Evolutionary conservation across 495 filamentous ascomycete genomes (phyloP), one percentile per base, ranked within the genome.

Genomic region (Sphaerosporella brunnea): DNA sequence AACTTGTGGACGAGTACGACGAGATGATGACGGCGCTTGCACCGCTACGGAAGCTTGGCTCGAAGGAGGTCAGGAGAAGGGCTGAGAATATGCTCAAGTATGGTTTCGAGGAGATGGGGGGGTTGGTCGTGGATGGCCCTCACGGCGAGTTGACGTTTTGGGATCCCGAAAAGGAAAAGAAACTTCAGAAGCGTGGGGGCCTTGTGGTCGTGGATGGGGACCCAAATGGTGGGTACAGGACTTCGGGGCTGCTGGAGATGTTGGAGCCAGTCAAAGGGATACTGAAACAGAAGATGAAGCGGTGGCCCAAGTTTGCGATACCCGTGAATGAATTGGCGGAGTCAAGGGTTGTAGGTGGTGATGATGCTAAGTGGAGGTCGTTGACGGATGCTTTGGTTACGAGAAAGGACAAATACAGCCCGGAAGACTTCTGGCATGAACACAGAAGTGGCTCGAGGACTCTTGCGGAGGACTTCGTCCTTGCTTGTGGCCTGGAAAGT

Each of bases 1-100:
- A 69, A 13, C 54, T 80, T 3, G 70, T 80, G 49, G 78, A 82
- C 48, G 78, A 82, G 49, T 82, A 73, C 50, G 77, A 81, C 56
- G 69, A 70, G 36, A 75, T 81, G 8, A 66, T 78, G 53, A 53
- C 68, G n/a, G 66, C 74, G 23, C 59, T 82, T 13, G 62, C 68
- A 10, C 74, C 78, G 3, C 78, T 80, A 46, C 76, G 75, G 63
- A 68, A 49, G 11, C 28, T 56, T 13, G 55, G 54, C 10, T 21
- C 48, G 1, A 24, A 45, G 21, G 53, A 55, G 32, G 38, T 56
- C 13, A 32, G 53, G 7, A 26, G 53, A 8, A 49, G 55, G n/a
- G 51, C 45, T 2, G 41, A 30, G 5, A 18, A 47, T 4, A 28
- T 57, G 25, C 23, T 46, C 15, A 36, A 35, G 18, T 34, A 10